A percentile compares a stretch with the other conserved stretches of the same genome.
These are phyloP conservation scores for Histomonas meleagridis DNA, from an alignment of 208 protist species.

Conservation along the genomic window DNA sequence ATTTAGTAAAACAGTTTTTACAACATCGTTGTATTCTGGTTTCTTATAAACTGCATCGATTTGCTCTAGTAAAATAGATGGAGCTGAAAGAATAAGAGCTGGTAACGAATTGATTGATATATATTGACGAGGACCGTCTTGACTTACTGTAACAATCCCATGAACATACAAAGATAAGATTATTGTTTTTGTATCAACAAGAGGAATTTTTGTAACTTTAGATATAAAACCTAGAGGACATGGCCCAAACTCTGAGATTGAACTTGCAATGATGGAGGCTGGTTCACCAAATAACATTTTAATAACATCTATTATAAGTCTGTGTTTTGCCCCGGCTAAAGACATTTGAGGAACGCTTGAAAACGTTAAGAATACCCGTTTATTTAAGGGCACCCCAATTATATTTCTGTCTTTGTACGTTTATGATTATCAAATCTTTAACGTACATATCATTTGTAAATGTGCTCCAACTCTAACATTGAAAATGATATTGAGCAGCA, in stretches of 20 bases:
- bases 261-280: background rate
- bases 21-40: background rate
- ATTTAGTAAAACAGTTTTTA: background rate
- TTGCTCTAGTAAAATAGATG: background rate
- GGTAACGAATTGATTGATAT: background rate
- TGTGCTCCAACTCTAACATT: background rate
- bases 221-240: background rate
- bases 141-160: background rate
- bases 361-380: too few relatives aligned
- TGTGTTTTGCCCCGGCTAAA: background rate
- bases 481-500: background rate
- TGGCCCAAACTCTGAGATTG: background rate
- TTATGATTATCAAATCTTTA: too few relatives aligned
- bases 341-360: too few relatives aligned
- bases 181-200: background rate
- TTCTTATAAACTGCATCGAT: background rate
- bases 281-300: background rate
- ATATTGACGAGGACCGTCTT: background rate
- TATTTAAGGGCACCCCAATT: too few relatives aligned
- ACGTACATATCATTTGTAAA: too few relatives aligned
- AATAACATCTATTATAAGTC: background rate
- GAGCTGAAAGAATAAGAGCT: background rate
- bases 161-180: background rate
- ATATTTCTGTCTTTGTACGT: too few relatives aligned
- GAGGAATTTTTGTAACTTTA: background rate